Evolutionary conservation across 208 protist species (phyloP).

Genomic region (Trypanosoma melophagium): DNA sequence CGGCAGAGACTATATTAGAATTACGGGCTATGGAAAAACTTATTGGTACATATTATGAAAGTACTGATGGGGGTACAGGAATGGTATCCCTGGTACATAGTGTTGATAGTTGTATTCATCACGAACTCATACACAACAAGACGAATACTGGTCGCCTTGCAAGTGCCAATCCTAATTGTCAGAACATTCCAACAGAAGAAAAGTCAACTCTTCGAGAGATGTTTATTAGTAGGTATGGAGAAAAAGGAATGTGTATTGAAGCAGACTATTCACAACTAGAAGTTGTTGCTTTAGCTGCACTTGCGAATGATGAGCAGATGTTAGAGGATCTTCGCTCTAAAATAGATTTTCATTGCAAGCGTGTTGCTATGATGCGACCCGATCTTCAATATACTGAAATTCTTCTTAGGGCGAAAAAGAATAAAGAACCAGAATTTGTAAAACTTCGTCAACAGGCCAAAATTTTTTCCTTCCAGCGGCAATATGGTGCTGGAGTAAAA

Average conservation of each 20-base stretch:
- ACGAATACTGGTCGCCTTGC: slow-evolving; percentile 87
- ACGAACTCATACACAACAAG: slow-evolving; percentile 93
- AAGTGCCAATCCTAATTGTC: slow-evolving; percentile 91
- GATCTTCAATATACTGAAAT: slow-evolving; percentile 91
- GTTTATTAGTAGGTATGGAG: slow-evolving; percentile 89
- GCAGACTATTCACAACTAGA: slow-evolving; percentile 93
- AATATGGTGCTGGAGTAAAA: slow-evolving; percentile 91
- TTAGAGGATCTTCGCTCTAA: slow-evolving; percentile 87
- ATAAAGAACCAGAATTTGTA: slow-evolving; percentile 92
- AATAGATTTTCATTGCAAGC: slow-evolving; percentile 93
- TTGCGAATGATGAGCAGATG: slow-evolving; percentile 90
- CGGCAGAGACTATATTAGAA: slow-evolving; percentile 79
- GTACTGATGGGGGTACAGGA: slow-evolving; percentile 84
- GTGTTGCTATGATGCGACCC: slow-evolving; percentile 92
- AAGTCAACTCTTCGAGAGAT: slow-evolving; percentile 88
- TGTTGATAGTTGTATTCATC: slow-evolving; percentile 90
- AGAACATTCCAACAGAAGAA: slow-evolving; percentile 93
- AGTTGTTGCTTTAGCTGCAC: slow-evolving; percentile 87
- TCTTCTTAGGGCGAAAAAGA: slow-evolving; percentile 85
- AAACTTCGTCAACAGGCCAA: slow-evolving; percentile 92
- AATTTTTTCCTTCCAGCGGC: slow-evolving; percentile 93
- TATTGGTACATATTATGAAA: slow-evolving; percentile 92
- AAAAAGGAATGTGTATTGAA: slow-evolving; percentile 90
- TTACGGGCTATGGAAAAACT: slow-evolving; percentile 89
- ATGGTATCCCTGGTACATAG: slow-evolving; percentile 91